Base-by-base conservation (phyloP, 495 filamentous ascomycete species). In the Penicillium turbatum region DNA sequence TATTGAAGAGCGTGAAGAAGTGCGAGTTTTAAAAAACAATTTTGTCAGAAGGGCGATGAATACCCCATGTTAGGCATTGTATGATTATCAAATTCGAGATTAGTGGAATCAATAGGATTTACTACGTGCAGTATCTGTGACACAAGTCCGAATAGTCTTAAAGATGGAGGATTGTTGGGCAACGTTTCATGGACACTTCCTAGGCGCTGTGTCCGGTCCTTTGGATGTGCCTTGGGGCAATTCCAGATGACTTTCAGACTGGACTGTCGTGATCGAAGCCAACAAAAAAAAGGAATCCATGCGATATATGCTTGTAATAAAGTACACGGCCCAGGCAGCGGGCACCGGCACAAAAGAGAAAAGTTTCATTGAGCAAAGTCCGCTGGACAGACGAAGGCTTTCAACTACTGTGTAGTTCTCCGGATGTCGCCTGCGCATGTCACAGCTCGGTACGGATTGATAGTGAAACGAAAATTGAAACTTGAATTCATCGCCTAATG, bases 251-350 rank as follows among this genome's bases (percentile, higher is more conserved):
- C 24, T 6, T 26, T 15, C 9, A 34, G 30, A 10, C 21, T 5
- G 9, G n/a, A 30, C n/a, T 10, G 34, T 27, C 15, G 24, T 44
- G 15, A 43, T 29, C 12, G 24, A 13, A 49, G 17, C 36, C 32
- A 54, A 58, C 32, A 47, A 42, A 57, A 59, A 49, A 62, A 62
- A 35, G 48, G 55, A 60, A 49, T 59, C 57, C 54, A 68, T 68
- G 66, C 70, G 63, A 64, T 71, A 72, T 68, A 73, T 66, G 69
- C 62, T 62, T 57, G 60, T 66, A 64, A 63, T 69, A 71, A 52
- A 61, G 56, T 73, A 73, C 70, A 70, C 59, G 51, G 56, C 60
- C 64, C 60, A 44, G 34, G 51, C 27, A 51, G 24, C 10, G 47
- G 61, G 47, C 60, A 44, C 38, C 45, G 44, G 54, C 38, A 53